Evolutionary conservation across 192 early-diverging fungal genomes (phyloP), one percentile per base, ranked within the genome.

Genomic region (Coemansia sp.): DNA sequence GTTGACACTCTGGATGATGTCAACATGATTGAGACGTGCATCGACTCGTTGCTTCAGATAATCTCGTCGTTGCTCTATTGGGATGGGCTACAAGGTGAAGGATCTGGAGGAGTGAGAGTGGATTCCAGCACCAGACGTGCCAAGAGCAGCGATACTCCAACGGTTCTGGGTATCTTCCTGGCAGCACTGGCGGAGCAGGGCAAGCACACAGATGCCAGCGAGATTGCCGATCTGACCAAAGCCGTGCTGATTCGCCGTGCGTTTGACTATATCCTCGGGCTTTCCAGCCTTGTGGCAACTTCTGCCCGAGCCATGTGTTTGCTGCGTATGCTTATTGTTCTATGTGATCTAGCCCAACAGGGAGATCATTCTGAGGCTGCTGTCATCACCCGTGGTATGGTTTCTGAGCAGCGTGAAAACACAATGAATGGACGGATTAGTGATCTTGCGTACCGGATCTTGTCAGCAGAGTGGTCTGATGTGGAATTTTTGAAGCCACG

Each of bases 401-500:
- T 44, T 6, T 41, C 52, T 1, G 49, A 60, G 15, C 57, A 71
- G 56, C 75, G 75, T 41, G 52, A 58, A 2, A n/a, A 50, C 37
- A 71, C 81, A 8, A 83, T 83, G 81, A 69, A 77, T 37, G 75
- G 69, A n/a, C 58, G 40, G 16, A 77, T 83, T 39, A 77, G 81
- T 47, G 38, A 9, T 6, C 44, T 83, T 5, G 81, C 75, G 0
- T 60, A 19, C 3, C 69, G 63, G 5, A 65, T 83, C 45, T 66
- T 83, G 21, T 56, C 62, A 2, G 65, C 52, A 5, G 43, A 71
- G 48, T 83, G 75, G 71, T 23, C 57, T 0, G 71, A 47, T 0
- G 6, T 42, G 2, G 65, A 65, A n/a, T 64, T 69, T 1, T 15
- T 72, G 18, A 61, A 65, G 44, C 47, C 70, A 5, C 41, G 50